Percentiles rank a stretch among this genome's conserved stretches.
phyloP scores from a whole-genome alignment of 371 early-diverging fungal species.

The Rhizopus stolonifer region DNA sequence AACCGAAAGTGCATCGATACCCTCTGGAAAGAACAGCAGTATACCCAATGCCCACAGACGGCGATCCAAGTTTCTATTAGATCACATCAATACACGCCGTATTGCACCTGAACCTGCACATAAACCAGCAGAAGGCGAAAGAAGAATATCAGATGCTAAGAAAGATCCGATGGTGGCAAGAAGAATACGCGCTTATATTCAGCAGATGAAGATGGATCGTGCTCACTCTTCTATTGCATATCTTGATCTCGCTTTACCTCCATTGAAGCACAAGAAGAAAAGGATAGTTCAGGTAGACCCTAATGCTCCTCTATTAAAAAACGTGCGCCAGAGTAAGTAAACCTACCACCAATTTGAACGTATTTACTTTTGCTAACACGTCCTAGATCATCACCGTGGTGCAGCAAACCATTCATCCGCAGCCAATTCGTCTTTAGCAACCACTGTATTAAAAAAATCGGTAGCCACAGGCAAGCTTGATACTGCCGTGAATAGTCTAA shows the following conservation, averaged over 20 bases:
- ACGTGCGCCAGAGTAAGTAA: slow-evolving; percentile 4
- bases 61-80: slow-evolving; percentile 17
- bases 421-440: neutral
- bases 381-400: neutral
- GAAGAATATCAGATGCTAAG: slow-evolving; percentile 20
- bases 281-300: slow-evolving; percentile 18
- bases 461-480: neutral
- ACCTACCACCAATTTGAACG: neutral
- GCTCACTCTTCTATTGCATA: slow-evolving; percentile 36
- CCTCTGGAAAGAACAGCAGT: neutral
- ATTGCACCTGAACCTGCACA: slow-evolving; percentile 1
- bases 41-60: slow-evolving; percentile 4
- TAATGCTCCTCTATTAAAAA: slow-evolving; percentile 9
- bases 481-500: neutral
- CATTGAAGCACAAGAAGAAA: slow-evolving; percentile 4
- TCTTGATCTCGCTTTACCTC: slow-evolving; percentile 38
- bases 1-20: neutral
- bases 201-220: slow-evolving; percentile 23
- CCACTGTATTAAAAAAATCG: neutral
- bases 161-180: slow-evolving; percentile 20
- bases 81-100: slow-evolving; percentile 25
- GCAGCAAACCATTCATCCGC: neutral
- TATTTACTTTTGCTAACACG: neutral
- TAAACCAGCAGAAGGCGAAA: slow-evolving; percentile 7
- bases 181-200: slow-evolving; percentile 18